phyloP scores from a whole-genome alignment of 2,329 filamentous ascomycete genomes.

The Rutstroemia sydowiana region DNA sequence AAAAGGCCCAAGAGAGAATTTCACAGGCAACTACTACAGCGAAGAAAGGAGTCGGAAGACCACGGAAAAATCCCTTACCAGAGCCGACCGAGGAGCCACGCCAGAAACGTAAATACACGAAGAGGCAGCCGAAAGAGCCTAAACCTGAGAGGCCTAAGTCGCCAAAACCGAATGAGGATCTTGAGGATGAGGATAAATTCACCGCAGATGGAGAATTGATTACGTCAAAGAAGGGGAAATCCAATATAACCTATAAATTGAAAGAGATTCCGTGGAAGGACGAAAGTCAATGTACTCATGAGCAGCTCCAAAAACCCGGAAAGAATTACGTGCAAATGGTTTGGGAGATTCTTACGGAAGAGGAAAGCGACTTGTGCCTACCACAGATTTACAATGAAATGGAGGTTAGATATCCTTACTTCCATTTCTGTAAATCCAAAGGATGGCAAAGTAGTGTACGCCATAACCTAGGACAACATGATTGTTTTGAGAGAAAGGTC shows the following conservation, averaged over 20 bases:
- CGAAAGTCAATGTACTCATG: slow-evolving; percentile 53
- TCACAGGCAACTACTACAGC: slow-evolving; percentile 6
- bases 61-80: slow-evolving; percentile 54
- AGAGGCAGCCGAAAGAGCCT: slow-evolving; percentile 47
- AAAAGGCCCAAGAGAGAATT: slow-evolving; percentile 41
- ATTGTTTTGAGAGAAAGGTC: slow-evolving; percentile 47
- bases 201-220: slow-evolving; percentile 3
- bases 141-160: slow-evolving; percentile 36
- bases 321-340: slow-evolving; percentile 52
- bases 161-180: slow-evolving; percentile 38
- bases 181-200: slow-evolving; percentile 36
- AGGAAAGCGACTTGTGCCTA: slow-evolving; percentile 44
- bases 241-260: slow-evolving; percentile 32
- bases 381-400: slow-evolving; percentile 55
- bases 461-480: slow-evolving; percentile 51
- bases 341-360: slow-evolving; percentile 46
- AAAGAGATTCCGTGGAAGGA: neutral
- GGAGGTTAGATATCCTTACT: slow-evolving; percentile 50
- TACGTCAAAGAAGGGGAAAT: neutral
- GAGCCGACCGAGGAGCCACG: slow-evolving; percentile 44
- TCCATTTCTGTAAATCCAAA: slow-evolving; percentile 44
- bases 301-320: slow-evolving; percentile 61
- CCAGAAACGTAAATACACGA: slow-evolving; percentile 61
- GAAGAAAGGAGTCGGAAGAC: slow-evolving; percentile 59
- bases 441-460: slow-evolving; percentile 58